A percentile compares a stretch with the other conserved stretches of the same genome.
These are phyloP conservation scores for Phytophthora brassicae DNA, from an alignment of 352 stramenopile genomes.

Conservation along the genomic window DNA sequence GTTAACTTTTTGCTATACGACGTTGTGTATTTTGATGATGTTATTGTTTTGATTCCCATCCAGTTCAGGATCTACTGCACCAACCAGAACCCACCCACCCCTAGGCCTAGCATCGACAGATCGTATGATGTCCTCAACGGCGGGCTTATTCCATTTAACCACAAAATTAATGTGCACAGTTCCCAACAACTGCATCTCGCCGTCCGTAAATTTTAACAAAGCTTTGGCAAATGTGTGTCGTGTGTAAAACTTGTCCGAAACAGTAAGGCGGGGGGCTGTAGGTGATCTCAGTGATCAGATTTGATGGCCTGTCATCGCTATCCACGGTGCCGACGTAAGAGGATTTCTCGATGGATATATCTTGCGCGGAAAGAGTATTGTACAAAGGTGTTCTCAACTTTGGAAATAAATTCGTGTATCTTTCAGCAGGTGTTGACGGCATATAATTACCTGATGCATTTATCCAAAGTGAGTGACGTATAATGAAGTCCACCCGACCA, in stretches of 20 bases:
- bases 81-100: too few relatives aligned
- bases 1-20: too few relatives aligned
- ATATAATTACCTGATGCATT: not conserved
- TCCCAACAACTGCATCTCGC: slow-evolving; percentile 10
- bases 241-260: slow-evolving; percentile 26
- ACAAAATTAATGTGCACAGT: slow-evolving; percentile 15
- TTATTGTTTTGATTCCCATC: too few relatives aligned
- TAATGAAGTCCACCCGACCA: slow-evolving; percentile 2
- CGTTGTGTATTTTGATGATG: too few relatives aligned
- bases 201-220: slow-evolving; percentile 10
- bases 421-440: not conserved
- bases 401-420: slow-evolving; percentile 12
- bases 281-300: not conserved
- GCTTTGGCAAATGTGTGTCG: slow-evolving; percentile 10
- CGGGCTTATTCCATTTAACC: slow-evolving; percentile 15
- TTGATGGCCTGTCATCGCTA: slow-evolving; percentile 8
- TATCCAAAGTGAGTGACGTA: slow-evolving; percentile 9
- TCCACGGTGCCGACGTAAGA: slow-evolving; percentile 6
- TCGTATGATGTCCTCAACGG: not conserved
- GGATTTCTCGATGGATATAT: not conserved
- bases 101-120: too few relatives aligned
- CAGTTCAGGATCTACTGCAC: too few relatives aligned
- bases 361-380: not conserved
- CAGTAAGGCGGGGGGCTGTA: not conserved
- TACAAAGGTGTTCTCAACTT: not conserved